Evolutionary conservation across 73 alveolate genomes (phyloP), one percentile per base, ranked within the genome.

Genomic region (Paramecium sexaurelia): DNA sequence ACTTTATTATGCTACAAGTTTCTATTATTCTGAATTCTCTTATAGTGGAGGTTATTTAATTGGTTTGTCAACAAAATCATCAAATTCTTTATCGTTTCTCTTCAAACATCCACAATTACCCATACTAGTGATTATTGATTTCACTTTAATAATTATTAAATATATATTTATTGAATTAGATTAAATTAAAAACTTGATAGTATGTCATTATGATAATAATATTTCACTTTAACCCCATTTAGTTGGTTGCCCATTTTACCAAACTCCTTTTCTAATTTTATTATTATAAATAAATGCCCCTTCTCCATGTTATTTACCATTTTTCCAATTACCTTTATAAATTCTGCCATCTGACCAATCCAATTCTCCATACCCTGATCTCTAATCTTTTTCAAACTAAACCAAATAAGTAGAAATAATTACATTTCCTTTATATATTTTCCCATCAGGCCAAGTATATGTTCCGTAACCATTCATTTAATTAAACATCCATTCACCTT

Each of bases 401-500:
- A 66, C 10, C 7, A 2, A 10, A 1, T 73, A n/a, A 5, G 32
- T 5, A 73, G 9, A 17, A 33, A 2, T 24, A n/a, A 19, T 29
- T 73, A 73, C 87, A 73, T 73, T 56, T 55, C 92, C 92, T 20
- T 17, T 56, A 57, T 85, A 85, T 6, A 24, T 37, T 33, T 56
- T 84, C 13, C 92, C 92, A 35, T 84, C 92, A 13, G 84, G 75
- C 82, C 92, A 84, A 22, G 19, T 13, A 51, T 51, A 84, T 43
- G 19, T 45, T 19, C 95, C 95, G 22, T 91, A 29, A 5, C 95
- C 95, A 83, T 92, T 83, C 93, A 87, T 92, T 87, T 92, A 43
- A 87, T 92, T 92, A 87, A 51, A 51, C 67, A 55, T 55, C 91
- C 95, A 92, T 85, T 90, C 95, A 20, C 97, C 97, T 83, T 82